These are phyloP conservation scores for Hypoxylon rickii DNA, from an alignment of 495 filamentous ascomycete species.

Conservation along the genomic window DNA sequence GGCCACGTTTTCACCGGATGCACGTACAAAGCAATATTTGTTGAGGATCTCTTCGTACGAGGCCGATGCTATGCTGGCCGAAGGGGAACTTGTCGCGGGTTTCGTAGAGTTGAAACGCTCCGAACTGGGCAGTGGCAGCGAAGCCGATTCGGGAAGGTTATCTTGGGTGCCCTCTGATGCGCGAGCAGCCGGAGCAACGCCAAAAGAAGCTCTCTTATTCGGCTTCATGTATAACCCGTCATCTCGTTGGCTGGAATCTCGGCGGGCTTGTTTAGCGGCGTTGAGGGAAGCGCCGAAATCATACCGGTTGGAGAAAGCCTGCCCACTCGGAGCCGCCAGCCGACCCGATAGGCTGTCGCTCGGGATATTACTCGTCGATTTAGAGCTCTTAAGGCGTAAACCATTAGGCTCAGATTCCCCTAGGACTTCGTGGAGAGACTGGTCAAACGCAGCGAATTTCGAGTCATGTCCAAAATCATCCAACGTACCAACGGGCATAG, in stretches of 20 bases:
- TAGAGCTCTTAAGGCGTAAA: slow-evolving; percentile 57
- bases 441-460: slow-evolving; percentile 60
- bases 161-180: slow-evolving; percentile 18
- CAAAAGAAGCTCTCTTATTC: slow-evolving; percentile 40
- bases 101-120: slow-evolving; percentile 18
- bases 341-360: slow-evolving; percentile 54
- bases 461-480: slow-evolving; percentile 71
- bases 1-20: slow-evolving; percentile 33
- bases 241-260: slow-evolving; percentile 55
- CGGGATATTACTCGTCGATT: slow-evolving; percentile 50
- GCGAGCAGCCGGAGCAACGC: slow-evolving; percentile 34
- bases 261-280: slow-evolving; percentile 76
- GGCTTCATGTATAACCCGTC: slow-evolving; percentile 58
- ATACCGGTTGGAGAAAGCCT: slow-evolving; percentile 88
- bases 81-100: slow-evolving; percentile 27
- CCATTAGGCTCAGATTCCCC: slow-evolving; percentile 51
- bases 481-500: slow-evolving; percentile 61
- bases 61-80: slow-evolving; percentile 68
- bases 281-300: slow-evolving; percentile 89
- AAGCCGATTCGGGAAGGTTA: slow-evolving; percentile 11
- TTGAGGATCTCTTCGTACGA: slow-evolving; percentile 93
- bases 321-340: slow-evolving; percentile 63
- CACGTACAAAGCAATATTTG: slow-evolving; percentile 99
- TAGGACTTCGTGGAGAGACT: slow-evolving; percentile 59
- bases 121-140: slow-evolving; percentile 9